Percentiles rank a stretch among this genome's conserved stretches.
These are phyloP conservation scores for Flaveria trinervia DNA, from an alignment of 129 eudicot species.

Conservation along the genomic window DNA sequence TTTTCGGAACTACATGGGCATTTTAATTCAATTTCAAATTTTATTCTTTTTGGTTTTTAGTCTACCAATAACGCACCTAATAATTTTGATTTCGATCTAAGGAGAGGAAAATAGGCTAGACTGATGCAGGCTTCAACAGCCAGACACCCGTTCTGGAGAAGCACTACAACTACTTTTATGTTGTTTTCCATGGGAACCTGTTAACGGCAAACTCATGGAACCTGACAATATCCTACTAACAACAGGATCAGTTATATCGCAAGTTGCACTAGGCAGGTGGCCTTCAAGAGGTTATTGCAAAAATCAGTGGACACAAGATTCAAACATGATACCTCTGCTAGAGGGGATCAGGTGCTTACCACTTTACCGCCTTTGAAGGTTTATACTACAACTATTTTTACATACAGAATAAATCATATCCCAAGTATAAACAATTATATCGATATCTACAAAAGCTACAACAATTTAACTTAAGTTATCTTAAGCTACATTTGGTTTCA, in stretches of 20 bases:
- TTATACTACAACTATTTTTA: background rate
- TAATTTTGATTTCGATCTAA: background rate
- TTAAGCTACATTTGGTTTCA: background rate
- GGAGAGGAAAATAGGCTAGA: background rate
- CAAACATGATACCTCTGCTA: too few relatives aligned
- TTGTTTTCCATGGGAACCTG: too few relatives aligned
- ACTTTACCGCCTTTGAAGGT: too few relatives aligned
- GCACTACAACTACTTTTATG: too few relatives aligned
- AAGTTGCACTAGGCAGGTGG: too few relatives aligned
- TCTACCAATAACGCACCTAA: background rate
- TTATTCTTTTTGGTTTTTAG: background rate
- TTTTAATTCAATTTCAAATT: background rate
- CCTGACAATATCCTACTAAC: too few relatives aligned
- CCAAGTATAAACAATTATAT: background rate
- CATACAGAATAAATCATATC: background rate
- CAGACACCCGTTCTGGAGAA: background rate
- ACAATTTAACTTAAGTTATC: background rate
- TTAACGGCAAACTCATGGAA: too few relatives aligned
- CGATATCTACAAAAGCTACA: background rate
- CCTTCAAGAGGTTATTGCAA: too few relatives aligned
- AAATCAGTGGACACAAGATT: too few relatives aligned
- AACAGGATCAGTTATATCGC: too few relatives aligned
- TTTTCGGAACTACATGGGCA: background rate
- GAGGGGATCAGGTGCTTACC: background rate
- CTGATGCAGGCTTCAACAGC: conserved; percentile 1